phyloP scores from a whole-genome alignment of 257 asterid genomes.

The Solanum ahanhuiri region DNA sequence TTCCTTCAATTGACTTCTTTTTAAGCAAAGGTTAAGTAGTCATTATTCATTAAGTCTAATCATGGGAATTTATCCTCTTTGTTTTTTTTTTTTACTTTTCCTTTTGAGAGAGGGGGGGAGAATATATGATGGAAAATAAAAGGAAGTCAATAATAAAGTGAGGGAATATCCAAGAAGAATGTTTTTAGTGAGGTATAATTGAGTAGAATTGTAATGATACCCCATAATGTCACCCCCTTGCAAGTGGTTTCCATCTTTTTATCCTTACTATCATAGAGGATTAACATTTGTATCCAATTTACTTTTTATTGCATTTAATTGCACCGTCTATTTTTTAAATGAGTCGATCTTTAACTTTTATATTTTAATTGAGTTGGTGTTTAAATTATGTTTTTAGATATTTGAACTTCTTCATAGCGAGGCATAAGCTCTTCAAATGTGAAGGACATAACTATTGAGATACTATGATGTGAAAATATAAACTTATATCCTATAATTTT shows the following conservation, averaged over 20 bases:
- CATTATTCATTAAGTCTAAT: constrained; percentile 7
- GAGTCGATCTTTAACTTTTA: too few species aligned
- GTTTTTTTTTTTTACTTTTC: background rate
- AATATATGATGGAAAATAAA: background rate
- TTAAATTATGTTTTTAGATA: too few species aligned
- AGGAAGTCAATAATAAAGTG: background rate
- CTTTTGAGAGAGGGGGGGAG: background rate
- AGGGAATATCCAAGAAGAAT: constrained; percentile 1
- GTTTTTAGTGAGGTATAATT: background rate
- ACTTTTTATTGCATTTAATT: background rate
- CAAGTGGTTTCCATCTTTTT: background rate
- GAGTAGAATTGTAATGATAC: background rate
- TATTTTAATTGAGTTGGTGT: background rate
- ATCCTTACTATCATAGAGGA: background rate
- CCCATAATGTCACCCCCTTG: background rate
- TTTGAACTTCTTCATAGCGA: background rate
- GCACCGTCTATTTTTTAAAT: background rate
- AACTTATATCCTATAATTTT: too few species aligned
- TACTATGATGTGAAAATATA: too few species aligned
- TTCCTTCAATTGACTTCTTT: background rate
- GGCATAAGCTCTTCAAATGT: background rate
- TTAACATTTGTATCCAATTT: background rate
- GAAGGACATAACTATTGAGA: too few species aligned
- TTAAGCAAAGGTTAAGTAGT: background rate
- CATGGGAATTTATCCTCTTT: background rate